These are phyloP conservation scores for Scheffersomyces cryptocercus DNA, from an alignment of 1,139 yeast genomes.

Conservation along the genomic window DNA sequence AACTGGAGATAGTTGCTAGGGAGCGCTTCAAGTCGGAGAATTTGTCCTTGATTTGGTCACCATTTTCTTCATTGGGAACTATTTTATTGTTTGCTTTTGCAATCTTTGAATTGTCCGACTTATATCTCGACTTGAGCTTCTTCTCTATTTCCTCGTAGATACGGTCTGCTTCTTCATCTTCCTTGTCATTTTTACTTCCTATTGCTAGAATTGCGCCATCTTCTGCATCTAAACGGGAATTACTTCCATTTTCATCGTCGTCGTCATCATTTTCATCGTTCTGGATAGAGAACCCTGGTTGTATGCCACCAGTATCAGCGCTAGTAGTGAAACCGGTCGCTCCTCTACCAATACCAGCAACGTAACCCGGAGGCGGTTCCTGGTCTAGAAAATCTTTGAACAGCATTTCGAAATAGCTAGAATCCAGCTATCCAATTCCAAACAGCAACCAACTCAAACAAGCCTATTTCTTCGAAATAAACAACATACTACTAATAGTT, in stretches of 20 bases:
- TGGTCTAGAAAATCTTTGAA: slow-evolving; percentile 73
- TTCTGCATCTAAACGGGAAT: slow-evolving; percentile 9
- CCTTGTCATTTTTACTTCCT: slow-evolving; percentile 43
- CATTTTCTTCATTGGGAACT: slow-evolving; percentile 14
- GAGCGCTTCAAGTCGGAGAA: slow-evolving; percentile 60
- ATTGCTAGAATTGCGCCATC: slow-evolving; percentile 10
- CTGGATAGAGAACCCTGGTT: slow-evolving; percentile 36
- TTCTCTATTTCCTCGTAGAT: slow-evolving; percentile 68
- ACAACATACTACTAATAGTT: too few relatives aligned
- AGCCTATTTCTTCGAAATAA: too few relatives aligned
- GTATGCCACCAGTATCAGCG: slow-evolving; percentile 65
- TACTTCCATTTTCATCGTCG: slow-evolving; percentile 30
- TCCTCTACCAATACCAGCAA: slow-evolving; percentile 93
- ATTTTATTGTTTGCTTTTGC: slow-evolving; percentile 11
- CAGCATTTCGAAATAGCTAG: slow-evolving; percentile 34
- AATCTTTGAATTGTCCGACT: slow-evolving; percentile 21
- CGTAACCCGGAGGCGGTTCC: slow-evolving; percentile 86
- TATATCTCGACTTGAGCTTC: slow-evolving; percentile 42
- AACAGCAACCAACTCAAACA: too few relatives aligned
- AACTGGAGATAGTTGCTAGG: slow-evolving; percentile 57
- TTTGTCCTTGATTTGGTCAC: slow-evolving; percentile 22
- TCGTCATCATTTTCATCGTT: slow-evolving; percentile 27
- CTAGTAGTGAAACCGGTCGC: slow-evolving; percentile 91
- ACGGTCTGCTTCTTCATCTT: slow-evolving; percentile 72
- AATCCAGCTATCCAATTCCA: too few relatives aligned